phyloP scores from a whole-genome alignment of 768 basidiomycete genomes.

The Leccinum variicolor region DNA sequence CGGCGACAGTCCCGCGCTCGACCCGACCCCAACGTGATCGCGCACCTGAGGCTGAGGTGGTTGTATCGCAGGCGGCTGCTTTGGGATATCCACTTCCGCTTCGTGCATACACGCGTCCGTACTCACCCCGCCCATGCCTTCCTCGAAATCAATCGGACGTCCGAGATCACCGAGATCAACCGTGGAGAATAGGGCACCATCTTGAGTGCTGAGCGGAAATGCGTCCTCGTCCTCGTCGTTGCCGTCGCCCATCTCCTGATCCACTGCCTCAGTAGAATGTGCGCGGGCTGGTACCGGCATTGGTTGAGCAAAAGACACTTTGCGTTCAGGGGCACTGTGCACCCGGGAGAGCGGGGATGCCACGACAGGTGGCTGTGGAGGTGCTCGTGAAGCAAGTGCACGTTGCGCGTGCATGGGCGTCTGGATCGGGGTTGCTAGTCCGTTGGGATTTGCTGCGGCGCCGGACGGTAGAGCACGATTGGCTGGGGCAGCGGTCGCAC shows the following conservation, averaged over 20 bases:
- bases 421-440: conserved; percentile 35
- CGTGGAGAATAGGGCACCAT: conserved; percentile 60
- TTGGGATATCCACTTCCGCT: background rate
- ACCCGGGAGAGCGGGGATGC: conserved; percentile 14
- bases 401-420: conserved; percentile 33
- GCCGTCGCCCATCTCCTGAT: conserved; percentile 4
- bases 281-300: background rate
- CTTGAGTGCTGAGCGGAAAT: conserved; percentile 59
- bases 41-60: conserved; percentile 8
- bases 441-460: conserved; percentile 7
- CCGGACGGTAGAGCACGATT: background rate
- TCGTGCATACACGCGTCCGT: conserved; percentile 7
- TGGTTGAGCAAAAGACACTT: conserved; percentile 8
- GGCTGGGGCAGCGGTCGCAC: background rate
- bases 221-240: conserved; percentile 30
- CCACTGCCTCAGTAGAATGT: background rate
- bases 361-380: conserved; percentile 2
- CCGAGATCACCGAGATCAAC: conserved; percentile 47
- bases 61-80: background rate
- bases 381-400: conserved; percentile 13
- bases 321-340: conserved; percentile 10
- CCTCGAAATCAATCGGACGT: conserved; percentile 39
- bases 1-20: background rate
- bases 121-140: conserved; percentile 25
- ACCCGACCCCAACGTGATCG: conserved; percentile 1